Evolutionary conservation across 225 moss, liverwort and hornwort species (phyloP), one percentile per base, ranked within the genome.

Genomic region (Bryum argenteum): DNA sequence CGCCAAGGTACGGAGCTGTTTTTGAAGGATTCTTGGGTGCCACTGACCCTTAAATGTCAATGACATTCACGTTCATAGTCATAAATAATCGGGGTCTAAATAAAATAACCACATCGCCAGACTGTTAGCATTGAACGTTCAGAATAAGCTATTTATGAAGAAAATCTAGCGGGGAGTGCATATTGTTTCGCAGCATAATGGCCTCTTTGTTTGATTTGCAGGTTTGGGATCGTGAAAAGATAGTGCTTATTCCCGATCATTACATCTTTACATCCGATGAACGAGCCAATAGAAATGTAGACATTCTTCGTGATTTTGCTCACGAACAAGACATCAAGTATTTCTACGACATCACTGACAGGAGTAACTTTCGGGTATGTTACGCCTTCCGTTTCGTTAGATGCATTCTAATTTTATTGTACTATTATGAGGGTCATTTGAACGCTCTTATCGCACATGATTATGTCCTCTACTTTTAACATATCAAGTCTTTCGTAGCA

Each of bases 201-300:
- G 38, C 61, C 28, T 22, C 57, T 63, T 17, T 71, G 63, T 63
- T n/a, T 16, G 54, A 67, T 48, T 45, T 79, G 71, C 89, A 98
- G 97, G 97, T 98, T 10, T 98, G 98, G 98, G 92, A 98, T 76
- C 90, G 98, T 18, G 98, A 98, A 74, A 98, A 94, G 75, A 75
- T 98, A 33, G 91, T 98, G 48, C 74, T 98, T 45, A 94, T 98
- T 71, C 98, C 98, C 23, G 94, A 98, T 83, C 98, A 98, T 76
- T 98, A 98, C 70, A 98, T 98, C 71, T 98, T 98, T 58, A 98
- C 92, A 26, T 41, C 70, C 38, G 98, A 98, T 71, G 91, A 85
- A 71, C 92, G 87, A 70, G 98, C 98, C 57, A 98, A 98, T 64
- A 85, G 98, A 71, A 98, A 98, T 79, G 98, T 98, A 69, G 98